phyloP scores from a whole-genome alignment of 371 early-diverging fungal genomes.

The Scutellospora calospora region DNA sequence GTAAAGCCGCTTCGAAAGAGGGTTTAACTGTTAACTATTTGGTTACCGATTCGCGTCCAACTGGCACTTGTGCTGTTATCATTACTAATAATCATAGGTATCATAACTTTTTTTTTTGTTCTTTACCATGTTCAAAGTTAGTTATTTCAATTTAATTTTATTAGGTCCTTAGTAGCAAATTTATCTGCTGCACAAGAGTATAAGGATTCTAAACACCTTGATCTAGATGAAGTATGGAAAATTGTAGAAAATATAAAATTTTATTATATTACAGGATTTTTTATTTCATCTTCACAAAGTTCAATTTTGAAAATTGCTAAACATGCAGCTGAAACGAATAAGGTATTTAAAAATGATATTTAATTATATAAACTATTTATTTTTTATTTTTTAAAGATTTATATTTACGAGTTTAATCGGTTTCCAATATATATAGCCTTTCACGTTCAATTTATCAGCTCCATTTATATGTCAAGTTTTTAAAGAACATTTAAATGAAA shows the following conservation, averaged over 20 bases:
- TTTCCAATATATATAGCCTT: constrained; percentile 53
- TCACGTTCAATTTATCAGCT: constrained; percentile 94
- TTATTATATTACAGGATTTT: constrained; percentile 94
- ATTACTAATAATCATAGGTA: constrained; percentile 90
- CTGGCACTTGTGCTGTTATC: constrained; percentile 94
- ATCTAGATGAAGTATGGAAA: constrained; percentile 82
- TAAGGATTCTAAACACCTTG: constrained; percentile 71
- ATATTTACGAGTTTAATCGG: not conserved
- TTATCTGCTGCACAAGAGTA: constrained; percentile 93
- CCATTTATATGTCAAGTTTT: constrained; percentile 92
- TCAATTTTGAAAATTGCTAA: constrained; percentile 84
- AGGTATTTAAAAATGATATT: constrained; percentile 49
- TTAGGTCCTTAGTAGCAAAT: constrained; percentile 88
- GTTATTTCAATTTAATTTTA: not conserved
- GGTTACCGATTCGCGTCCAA: constrained; percentile 76
- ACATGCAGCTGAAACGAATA: constrained; percentile 83
- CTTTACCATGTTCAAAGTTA: not conserved
- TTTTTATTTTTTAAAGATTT: constrained; percentile 5
- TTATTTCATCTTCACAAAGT: constrained; percentile 87
- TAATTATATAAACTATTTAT: not conserved
- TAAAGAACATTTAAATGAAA: constrained; percentile 76
- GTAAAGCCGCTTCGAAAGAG: constrained; percentile 82
- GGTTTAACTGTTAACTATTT: constrained; percentile 90
- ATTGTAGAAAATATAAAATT: constrained; percentile 87
- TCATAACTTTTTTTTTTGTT: constrained; percentile 12